phyloP scores from a whole-genome alignment of 2,329 filamentous ascomycete genomes.

The Penicillium capsulatum region DNA sequence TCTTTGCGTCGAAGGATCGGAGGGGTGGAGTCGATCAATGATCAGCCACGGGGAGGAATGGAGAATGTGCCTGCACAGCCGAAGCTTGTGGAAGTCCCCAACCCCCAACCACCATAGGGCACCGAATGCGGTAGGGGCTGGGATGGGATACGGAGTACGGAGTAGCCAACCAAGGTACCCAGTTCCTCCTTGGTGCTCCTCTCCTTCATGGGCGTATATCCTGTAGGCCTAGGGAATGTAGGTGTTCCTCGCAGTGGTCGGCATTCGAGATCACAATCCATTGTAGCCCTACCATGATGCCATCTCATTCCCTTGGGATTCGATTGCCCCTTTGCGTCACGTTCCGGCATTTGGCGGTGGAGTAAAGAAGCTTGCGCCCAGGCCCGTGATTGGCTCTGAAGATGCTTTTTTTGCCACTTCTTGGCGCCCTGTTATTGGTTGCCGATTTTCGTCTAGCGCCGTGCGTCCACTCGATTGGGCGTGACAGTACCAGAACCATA shows the following conservation, averaged over 20 bases:
- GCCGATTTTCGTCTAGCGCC: slow-evolving; percentile 8
- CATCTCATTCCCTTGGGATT: slow-evolving; percentile 5
- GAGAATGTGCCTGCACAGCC: slow-evolving; percentile 3
- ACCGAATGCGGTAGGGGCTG: no score
- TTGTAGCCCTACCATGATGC: no score
- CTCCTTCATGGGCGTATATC: no score
- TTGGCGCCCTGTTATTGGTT: neutral
- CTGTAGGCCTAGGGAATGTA: no score
- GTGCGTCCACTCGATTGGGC: neutral
- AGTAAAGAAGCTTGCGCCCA: neutral
- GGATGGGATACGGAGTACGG: no score
- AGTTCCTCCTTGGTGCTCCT: no score
- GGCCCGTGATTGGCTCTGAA: neutral
- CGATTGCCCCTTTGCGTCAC: slow-evolving; percentile 22
- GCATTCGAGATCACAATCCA: no score
- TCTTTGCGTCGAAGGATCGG: neutral
- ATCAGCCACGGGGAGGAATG: neutral
- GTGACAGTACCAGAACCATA: slow-evolving; percentile 4
- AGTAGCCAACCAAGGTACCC: no score
- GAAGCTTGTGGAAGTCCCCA: neutral
- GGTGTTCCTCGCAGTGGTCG: no score
- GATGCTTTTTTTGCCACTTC: neutral
- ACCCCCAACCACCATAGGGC: slow-evolving; percentile 1
- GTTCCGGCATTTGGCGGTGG: slow-evolving; percentile 11
- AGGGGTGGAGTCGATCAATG: neutral